Base-by-base conservation (phyloP, 2,329 filamentous ascomycete species). In the Botrytis fabae region DNA sequence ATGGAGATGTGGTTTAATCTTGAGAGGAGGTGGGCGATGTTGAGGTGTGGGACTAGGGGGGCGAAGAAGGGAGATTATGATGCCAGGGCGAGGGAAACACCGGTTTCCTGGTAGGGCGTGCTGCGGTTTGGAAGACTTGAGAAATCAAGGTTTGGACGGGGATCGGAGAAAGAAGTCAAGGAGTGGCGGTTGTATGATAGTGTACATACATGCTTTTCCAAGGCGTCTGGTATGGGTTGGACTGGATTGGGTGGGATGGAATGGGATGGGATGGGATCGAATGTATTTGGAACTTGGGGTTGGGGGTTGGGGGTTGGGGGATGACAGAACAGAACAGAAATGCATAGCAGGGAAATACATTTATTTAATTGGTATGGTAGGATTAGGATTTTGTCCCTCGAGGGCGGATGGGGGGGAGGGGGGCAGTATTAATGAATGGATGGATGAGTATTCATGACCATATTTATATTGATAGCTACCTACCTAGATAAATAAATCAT, bases 1-100 rank as follows among this genome's bases (percentile, higher is more conserved):
- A 80, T 78, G 72, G 78, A 79, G 74, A 79, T 81, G 59, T 61
- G 76, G 28, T 81, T 81, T 70, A 74, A 81, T 76, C 66, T 81
- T 68, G 78, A 80, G 71, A 75, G 59, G 40, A 72, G 77, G 44
- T 75, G 78, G 65, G 79, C 79, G 2, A 79, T 74, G 14, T 54
- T 81, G 35, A 75, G 77, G 44, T 79, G 78, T 74, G 79, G 78
- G 8, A 80, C 79, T 25, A 75, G 79, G 70, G 78, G 79, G 9
- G 71, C 73, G 1, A 75, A 71, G 61, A 77, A 76, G 57, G 75
- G 76, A 2, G 78, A 78, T 59, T 28, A 38, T 9, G 79, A 80
- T 75, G 32, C 68, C 10, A 78, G 78, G 71, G 75, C 75, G 6
- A 75, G 70, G 35, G 74, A 76, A 70, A 78, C 76, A 46, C 74